phyloP scores from a whole-genome alignment of 768 basidiomycete species.

The Psilocybe subaeruginosa region DNA sequence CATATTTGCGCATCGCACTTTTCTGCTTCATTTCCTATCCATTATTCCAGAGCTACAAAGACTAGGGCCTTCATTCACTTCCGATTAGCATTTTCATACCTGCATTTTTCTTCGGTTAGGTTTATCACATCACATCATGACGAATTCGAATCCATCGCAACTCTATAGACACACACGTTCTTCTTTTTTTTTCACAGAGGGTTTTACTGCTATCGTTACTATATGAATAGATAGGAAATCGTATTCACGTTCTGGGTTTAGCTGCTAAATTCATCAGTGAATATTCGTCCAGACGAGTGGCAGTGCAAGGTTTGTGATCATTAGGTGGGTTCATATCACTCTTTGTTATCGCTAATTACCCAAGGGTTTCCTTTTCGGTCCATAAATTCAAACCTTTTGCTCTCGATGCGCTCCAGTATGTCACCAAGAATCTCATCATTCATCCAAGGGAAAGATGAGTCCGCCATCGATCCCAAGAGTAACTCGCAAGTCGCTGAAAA shows the following conservation, averaged over 20 bases:
- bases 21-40: neutral
- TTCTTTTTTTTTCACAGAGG: neutral
- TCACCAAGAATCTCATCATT: neutral
- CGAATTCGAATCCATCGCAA: too few relatives aligned
- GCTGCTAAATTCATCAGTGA: too few relatives aligned
- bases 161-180: neutral
- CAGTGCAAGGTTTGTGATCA: too few relatives aligned
- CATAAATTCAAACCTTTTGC: neutral
- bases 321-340: too few relatives aligned
- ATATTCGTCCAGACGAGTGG: too few relatives aligned
- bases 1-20: neutral
- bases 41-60: neutral
- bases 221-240: neutral
- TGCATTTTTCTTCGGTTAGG: neutral
- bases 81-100: neutral
- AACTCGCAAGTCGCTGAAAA: too few relatives aligned
- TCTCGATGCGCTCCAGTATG: neutral
- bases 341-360: neutral
- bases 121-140: neutral
- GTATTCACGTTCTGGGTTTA: too few relatives aligned
- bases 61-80: neutral
- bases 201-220: neutral
- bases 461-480: too few relatives aligned
- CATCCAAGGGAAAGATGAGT: neutral
- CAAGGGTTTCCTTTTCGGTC: neutral